These are phyloP conservation scores for Quercus engelmannii DNA, from an alignment of 306 rosid genomes.

Conservation along the genomic window DNA sequence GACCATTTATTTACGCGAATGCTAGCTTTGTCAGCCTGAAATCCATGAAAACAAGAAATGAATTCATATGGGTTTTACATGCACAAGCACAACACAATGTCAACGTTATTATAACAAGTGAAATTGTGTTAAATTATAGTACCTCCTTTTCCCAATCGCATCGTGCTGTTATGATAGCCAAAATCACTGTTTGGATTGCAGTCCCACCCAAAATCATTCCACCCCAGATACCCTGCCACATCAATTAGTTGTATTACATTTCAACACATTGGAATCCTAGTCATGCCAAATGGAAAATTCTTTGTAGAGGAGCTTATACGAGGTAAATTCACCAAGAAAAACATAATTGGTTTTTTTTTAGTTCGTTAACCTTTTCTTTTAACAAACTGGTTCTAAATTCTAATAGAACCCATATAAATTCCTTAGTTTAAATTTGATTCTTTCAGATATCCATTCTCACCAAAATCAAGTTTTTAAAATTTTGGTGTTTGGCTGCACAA, in stretches of 20 bases:
- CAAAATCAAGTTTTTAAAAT: no score
- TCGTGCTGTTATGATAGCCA: slow-evolving; percentile 32
- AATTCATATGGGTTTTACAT: background rate
- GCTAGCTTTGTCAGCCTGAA: slow-evolving; percentile 48
- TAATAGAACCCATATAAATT: no score
- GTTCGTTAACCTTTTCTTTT: no score
- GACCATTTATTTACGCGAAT: slow-evolving; percentile 43
- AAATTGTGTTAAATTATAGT: background rate
- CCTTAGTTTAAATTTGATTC: no score
- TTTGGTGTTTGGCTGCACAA: no score
- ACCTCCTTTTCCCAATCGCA: slow-evolving; percentile 73
- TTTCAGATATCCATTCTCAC: no score
- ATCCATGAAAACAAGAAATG: background rate
- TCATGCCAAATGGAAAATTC: background rate
- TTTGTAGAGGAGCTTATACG: no score
- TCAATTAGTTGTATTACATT: background rate
- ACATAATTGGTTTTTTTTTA: no score
- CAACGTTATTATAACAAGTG: background rate
- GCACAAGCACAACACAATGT: background rate
- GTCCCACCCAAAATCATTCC: slow-evolving; percentile 90
- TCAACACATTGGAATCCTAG: background rate
- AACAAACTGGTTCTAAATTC: no score
- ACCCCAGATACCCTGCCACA: slow-evolving; percentile 67
- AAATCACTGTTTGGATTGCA: slow-evolving; percentile 47
- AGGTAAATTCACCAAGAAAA: no score